Evolutionary conservation across 805 yeast species (phyloP).

Genomic region (Nakazawaea molendinolei): DNA sequence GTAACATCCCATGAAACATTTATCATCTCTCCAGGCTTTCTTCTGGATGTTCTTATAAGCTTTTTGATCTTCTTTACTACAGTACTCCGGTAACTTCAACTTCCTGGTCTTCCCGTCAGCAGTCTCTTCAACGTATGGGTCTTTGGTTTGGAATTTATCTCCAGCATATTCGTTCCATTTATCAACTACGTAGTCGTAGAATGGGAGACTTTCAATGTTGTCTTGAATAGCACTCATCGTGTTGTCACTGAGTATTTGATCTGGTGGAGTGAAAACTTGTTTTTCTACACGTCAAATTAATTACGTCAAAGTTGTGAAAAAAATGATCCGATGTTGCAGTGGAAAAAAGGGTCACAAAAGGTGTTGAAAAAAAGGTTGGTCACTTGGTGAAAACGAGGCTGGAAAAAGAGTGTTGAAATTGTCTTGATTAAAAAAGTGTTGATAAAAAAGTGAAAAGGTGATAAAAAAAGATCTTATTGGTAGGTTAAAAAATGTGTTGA

Average conservation of each 20-base stretch:
- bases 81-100: conserved; percentile 53
- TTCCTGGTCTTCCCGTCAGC: conserved; percentile 46
- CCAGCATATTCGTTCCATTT: conserved; percentile 62
- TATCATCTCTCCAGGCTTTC: conserved; percentile 84
- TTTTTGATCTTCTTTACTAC: conserved; percentile 52
- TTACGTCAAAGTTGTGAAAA: not conserved
- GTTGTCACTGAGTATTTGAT: too few species aligned
- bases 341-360: too few species aligned
- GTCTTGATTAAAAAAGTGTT: too few species aligned
- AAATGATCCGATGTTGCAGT: too few species aligned
- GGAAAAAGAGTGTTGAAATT: too few species aligned
- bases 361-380: too few species aligned
- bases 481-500: too few species aligned
- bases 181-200: conserved; percentile 49
- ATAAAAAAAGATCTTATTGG: too few species aligned
- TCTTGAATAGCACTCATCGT: conserved; percentile 6
- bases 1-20: conserved; percentile 74
- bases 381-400: too few species aligned
- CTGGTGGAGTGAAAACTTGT: not conserved
- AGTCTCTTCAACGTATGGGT: conserved; percentile 55
- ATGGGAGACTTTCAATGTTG: conserved; percentile 40
- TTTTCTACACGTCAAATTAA: not conserved
- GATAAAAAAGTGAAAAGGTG: too few species aligned
- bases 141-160: conserved; percentile 53
- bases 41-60: conserved; percentile 69